A percentile compares a stretch with the other conserved stretches of the same genome.
Evolutionary conservation across 2,329 filamentous ascomycete species (phyloP).

Genomic region (Orbilia brochopaga): DNA sequence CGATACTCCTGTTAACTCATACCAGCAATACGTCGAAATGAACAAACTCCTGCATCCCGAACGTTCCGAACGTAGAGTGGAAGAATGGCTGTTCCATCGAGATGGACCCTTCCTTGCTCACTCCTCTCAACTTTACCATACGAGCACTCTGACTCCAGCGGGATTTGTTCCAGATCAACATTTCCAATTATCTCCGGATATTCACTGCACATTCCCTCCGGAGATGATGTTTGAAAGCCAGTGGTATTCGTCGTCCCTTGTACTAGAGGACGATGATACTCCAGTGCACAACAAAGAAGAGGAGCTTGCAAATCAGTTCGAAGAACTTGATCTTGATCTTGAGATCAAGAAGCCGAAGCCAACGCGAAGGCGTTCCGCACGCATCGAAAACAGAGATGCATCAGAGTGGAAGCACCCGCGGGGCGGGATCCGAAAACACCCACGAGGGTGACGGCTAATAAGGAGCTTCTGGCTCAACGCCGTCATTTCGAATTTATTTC

Average conservation of each 20-base stretch:
- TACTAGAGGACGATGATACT: neutral
- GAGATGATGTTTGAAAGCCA: slow-evolving; percentile 9
- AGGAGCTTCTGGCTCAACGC: neutral
- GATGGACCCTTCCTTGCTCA: neutral
- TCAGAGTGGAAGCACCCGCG: slow-evolving; percentile 23
- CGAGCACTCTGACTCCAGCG: neutral
- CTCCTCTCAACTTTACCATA: slow-evolving; percentile 11
- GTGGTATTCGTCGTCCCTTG: neutral
- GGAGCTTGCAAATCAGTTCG: neutral
- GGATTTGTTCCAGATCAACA: slow-evolving; percentile 5
- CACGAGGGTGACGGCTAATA: neutral
- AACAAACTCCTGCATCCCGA: slow-evolving; percentile 27
- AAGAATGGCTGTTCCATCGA: slow-evolving; percentile 11
- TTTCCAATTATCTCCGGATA: slow-evolving; percentile 5
- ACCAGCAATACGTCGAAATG: neutral
- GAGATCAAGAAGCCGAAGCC: neutral
- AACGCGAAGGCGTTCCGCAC: neutral
- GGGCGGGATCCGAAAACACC: slow-evolving; percentile 10
- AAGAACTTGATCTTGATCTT: neutral
- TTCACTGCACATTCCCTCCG: neutral
- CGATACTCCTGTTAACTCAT: neutral
- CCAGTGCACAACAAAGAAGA: slow-evolving; percentile 7
- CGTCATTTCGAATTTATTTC: neutral
- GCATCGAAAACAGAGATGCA: slow-evolving; percentile 2
- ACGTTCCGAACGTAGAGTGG: neutral